Conservation (phyloP, 2,329 filamentous ascomycete species). For the Curvularia verruculosa region DNA sequence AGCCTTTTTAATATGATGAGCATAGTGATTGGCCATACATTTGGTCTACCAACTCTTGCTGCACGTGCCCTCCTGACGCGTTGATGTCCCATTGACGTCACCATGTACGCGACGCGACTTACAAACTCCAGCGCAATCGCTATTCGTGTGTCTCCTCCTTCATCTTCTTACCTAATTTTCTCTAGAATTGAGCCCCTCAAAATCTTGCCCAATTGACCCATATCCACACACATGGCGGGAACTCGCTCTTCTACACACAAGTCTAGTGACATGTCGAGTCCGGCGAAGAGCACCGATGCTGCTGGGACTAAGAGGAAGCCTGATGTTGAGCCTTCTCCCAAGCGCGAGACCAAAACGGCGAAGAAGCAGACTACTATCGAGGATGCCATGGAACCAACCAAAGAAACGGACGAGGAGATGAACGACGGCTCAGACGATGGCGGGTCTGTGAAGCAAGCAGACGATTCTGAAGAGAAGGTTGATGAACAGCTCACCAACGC, state of each 20-base stretch:
- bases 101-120: slow-evolving; percentile 15
- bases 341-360: slow-evolving; percentile 51
- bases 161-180: not conserved
- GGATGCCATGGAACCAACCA: slow-evolving; percentile 55
- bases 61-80: slow-evolving; percentile 20
- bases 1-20: not conserved
- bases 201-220: not conserved
- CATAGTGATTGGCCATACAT: not conserved
- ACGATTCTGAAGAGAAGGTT: slow-evolving; percentile 20
- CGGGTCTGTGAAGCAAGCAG: slow-evolving; percentile 9
- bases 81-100: slow-evolving; percentile 19
- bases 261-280: slow-evolving; percentile 25
- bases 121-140: slow-evolving; percentile 5
- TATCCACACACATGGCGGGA: slow-evolving; percentile 29
- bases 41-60: not conserved
- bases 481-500: slow-evolving; percentile 1
- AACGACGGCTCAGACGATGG: slow-evolving; percentile 27
- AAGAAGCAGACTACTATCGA: slow-evolving; percentile 62
- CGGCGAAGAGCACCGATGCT: slow-evolving; percentile 36
- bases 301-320: slow-evolving; percentile 52
- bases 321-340: slow-evolving; percentile 46
- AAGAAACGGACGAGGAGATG: slow-evolving; percentile 36
- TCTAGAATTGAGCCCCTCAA: not conserved
- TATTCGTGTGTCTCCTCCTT: not conserved
- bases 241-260: slow-evolving; percentile 38